Evolutionary conservation across 106 monocot genomes (phyloP).

Genomic region (Apostasia ramifera): DNA sequence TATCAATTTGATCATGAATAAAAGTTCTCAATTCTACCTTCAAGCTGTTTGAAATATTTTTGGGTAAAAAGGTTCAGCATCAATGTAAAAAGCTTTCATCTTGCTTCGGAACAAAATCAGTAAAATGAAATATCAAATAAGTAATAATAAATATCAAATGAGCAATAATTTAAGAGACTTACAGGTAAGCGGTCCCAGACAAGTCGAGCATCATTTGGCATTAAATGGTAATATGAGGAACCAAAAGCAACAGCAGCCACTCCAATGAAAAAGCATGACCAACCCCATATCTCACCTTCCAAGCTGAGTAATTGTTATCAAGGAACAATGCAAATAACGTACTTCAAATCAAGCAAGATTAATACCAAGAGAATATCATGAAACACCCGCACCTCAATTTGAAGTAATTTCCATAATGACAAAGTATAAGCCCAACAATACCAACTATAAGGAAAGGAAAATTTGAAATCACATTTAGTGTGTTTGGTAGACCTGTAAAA

Average conservation of each 20-base stretch:
- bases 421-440: slow-evolving; percentile 69
- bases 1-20: too few relatives aligned
- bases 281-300: slow-evolving; percentile 83
- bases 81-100: not conserved
- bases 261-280: slow-evolving; percentile 82
- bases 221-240: slow-evolving; percentile 91
- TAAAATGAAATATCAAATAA: not conserved
- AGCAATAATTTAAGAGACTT: slow-evolving; percentile 15
- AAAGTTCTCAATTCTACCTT: too few relatives aligned
- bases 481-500: slow-evolving; percentile 90
- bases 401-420: slow-evolving; percentile 65
- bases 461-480: slow-evolving; percentile 92
- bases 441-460: slow-evolving; percentile 89
- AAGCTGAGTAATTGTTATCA: slow-evolving; percentile 31
- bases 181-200: slow-evolving; percentile 98
- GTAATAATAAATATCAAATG: not conserved
- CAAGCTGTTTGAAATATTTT: not conserved
- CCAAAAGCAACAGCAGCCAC: slow-evolving; percentile 87
- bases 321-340: not conserved
- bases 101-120: not conserved
- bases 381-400: slow-evolving; percentile 42
- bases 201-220: slow-evolving; percentile 79
- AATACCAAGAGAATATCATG: not conserved
- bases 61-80: not conserved
- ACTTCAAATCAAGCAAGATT: not conserved